Base-by-base conservation (phyloP, 345 rosid genomes). In the Passiflora organensis region DNA sequence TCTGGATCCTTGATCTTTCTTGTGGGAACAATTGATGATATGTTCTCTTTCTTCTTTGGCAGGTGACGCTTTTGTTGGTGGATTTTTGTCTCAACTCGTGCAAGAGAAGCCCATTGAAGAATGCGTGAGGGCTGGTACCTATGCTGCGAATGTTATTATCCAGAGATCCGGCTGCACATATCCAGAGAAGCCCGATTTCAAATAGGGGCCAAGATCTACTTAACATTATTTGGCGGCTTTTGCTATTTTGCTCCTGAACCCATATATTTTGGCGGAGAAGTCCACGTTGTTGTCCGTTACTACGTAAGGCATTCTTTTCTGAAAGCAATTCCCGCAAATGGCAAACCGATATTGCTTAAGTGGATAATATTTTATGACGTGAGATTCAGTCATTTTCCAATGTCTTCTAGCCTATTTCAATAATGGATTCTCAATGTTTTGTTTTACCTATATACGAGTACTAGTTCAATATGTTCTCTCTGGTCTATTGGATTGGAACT, bases 161-260 rank as follows among this genome's bases (percentile, higher is more conserved):
- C 99, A 86, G 49, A 83, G 97, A 77, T 80, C 97, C 41, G 96
- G 99, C 28, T 93, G 99, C 95, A 83, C 95, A 53, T 86, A 80
- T 34, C 93, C 93, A 0, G 78, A 65, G 39, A 80, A 78, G 76
- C 88, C 87, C 2, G 68, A 80, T 16, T 80, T 80, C 65, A 65
- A 52, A 15, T 81, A 70, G 54, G n/a, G n/a, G 67, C 43, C 19
- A 3, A 28, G 34, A 28, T n/a, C 13, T 28, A 2, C n/a, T 10
- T 15, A 18, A 10, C 32, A 24, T 41, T 6, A 16, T 51, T 6
- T 1, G 25, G 55, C 48, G 1, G 56, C 28, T 2, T 15, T 16
- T 1, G 41, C 25, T 60, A 51, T 60, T n/a, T 51, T 32, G 20
- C 51, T 60, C 51, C 51, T 32, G 65, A 60, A 60, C 64, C 55